Conservation (phyloP, 179 eudicot species). For the Camellia oleifera region DNA sequence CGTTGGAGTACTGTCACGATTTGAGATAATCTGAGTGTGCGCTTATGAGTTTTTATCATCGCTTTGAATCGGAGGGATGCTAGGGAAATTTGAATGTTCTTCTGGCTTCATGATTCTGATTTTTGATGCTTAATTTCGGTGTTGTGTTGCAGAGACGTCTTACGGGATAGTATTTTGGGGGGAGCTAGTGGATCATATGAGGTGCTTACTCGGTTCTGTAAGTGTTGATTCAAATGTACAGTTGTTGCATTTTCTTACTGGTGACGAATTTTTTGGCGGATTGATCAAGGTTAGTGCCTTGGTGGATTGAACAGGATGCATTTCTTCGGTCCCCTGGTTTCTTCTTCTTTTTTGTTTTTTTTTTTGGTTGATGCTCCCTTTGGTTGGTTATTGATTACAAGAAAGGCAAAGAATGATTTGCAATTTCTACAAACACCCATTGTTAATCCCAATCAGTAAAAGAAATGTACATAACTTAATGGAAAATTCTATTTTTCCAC, state of each 20-base stretch:
- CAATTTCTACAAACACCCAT: too few species aligned
- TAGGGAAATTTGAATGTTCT: background rate
- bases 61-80: too few species aligned
- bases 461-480: conserved; percentile 2
- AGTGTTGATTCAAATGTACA: conserved; percentile 17
- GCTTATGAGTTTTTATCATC: too few species aligned
- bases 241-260: background rate
- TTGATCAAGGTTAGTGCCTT: conserved; percentile 1
- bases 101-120: background rate
- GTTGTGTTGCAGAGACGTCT: conserved; percentile 11
- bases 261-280: conserved; percentile 6
- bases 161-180: conserved; percentile 6
- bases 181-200: conserved; percentile 30
- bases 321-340: too few species aligned
- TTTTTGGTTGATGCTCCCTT: background rate
- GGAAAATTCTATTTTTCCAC: too few species aligned
- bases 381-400: background rate
- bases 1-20: background rate
- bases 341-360: background rate
- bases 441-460: too few species aligned
- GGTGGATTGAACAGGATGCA: background rate
- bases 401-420: background rate
- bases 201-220: conserved; percentile 17
- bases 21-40: too few species aligned
- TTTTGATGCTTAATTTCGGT: background rate